Evolutionary conservation across 352 stramenopile genomes (phyloP).

Genomic region (Phytophthora syringae): DNA sequence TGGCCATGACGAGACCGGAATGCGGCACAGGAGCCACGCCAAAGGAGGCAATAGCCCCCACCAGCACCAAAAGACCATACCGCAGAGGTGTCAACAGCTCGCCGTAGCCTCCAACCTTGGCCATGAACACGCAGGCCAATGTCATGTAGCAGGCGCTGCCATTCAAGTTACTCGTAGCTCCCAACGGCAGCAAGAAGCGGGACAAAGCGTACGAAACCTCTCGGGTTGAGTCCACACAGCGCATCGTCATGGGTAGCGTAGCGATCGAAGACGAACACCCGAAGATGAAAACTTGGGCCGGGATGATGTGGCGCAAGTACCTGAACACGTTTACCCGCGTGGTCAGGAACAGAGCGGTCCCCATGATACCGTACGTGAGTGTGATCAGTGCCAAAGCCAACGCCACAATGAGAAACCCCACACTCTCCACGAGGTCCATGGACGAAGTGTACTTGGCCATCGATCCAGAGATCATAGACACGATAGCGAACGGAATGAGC

Average conservation of each 20-base stretch:
- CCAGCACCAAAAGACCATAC: conserved; percentile 63
- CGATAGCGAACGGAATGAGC: conserved; percentile 71
- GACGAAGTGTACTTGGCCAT: conserved; percentile 69
- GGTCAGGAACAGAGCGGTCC: conserved; percentile 54
- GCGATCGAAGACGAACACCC: conserved; percentile 82
- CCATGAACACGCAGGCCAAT: conserved; percentile 77
- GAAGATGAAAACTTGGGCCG: conserved; percentile 79
- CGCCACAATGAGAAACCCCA: conserved; percentile 57
- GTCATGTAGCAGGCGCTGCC: conserved; percentile 80
- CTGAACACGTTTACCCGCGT: conserved; percentile 71
- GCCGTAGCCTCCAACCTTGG: conserved; percentile 57
- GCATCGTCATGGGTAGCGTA: conserved; percentile 80
- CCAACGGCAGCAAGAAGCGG: conserved; percentile 70
- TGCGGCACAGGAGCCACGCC: conserved; percentile 75
- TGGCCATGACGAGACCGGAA: conserved; percentile 75
- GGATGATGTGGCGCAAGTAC: conserved; percentile 71
- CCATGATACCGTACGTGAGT: conserved; percentile 60
- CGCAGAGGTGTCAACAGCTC: conserved; percentile 52
- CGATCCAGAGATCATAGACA: conserved; percentile 75
- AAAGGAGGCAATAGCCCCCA: conserved; percentile 71
- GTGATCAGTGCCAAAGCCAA: conserved; percentile 51
- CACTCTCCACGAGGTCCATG: conserved; percentile 62
- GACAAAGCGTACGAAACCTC: conserved; percentile 68
- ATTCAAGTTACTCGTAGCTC: conserved; percentile 76
- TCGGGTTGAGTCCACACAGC: conserved; percentile 68